A percentile compares a stretch with the other conserved stretches of the same genome.
Evolutionary conservation across 2,329 filamentous ascomycete genomes (phyloP).

Genomic region (Botryotinia convoluta): DNA sequence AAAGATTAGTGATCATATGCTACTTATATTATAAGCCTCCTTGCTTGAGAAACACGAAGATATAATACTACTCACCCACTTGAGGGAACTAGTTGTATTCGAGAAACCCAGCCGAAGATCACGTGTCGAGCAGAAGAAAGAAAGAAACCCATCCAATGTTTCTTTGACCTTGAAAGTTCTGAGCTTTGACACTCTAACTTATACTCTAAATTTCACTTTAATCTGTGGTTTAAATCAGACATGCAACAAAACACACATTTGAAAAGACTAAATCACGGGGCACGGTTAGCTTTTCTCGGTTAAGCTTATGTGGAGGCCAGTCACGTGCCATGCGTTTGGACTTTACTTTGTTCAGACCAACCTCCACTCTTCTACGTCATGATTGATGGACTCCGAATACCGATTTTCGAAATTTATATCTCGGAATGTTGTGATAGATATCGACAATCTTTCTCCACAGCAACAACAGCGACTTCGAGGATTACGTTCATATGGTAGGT

Average conservation of each 20-base stretch:
- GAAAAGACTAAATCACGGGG: background rate
- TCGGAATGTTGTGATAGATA: background rate
- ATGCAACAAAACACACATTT: background rate
- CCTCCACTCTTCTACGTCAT: background rate
- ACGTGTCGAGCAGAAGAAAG: background rate
- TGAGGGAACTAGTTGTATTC: background rate
- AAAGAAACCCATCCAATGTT: rapidly evolving
- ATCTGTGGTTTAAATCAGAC: background rate
- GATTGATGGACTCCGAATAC: background rate
- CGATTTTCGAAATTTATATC: background rate
- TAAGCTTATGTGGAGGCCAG: background rate
- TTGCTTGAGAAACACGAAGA: background rate
- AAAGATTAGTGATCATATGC: background rate
- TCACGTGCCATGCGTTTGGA: background rate
- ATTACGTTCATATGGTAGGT: background rate
- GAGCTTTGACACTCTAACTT: background rate
- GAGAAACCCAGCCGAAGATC: rapidly evolving
- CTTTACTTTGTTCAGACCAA: background rate
- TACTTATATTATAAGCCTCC: background rate
- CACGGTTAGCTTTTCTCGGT: background rate
- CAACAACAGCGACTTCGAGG: background rate
- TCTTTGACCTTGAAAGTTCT: rapidly evolving
- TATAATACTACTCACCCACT: background rate
- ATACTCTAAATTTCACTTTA: background rate
- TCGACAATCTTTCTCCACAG: background rate